Percentiles rank a stretch among this genome's conserved stretches.
Evolutionary conservation across 2,329 filamentous ascomycete species (phyloP).

Genomic region (Plectosphaerella sp.): DNA sequence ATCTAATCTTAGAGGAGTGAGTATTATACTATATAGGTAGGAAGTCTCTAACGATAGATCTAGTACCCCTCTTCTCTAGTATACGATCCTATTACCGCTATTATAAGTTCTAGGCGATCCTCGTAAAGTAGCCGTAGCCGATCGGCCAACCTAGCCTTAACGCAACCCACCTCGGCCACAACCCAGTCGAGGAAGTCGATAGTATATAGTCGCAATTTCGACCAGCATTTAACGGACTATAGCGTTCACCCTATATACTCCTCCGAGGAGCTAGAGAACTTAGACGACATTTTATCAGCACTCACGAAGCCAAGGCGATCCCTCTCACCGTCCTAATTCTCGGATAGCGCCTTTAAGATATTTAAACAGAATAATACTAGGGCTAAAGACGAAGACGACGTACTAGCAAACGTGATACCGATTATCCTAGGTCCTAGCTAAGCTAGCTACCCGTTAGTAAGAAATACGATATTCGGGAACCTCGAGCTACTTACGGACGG

Average conservation of each 20-base stretch:
- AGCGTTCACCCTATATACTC: conserved; percentile 21
- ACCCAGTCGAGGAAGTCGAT: conserved; percentile 13
- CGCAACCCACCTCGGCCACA: no score
- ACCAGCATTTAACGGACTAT: conserved; percentile 29
- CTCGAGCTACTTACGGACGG: conserved; percentile 28
- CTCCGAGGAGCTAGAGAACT: conserved; percentile 19
- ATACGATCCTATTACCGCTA: neutral
- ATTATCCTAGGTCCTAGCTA: conserved; percentile 17
- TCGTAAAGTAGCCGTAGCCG: conserved; percentile 2
- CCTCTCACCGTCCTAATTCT: conserved; percentile 29
- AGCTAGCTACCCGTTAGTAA: neutral
- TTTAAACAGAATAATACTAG: conserved; percentile 21
- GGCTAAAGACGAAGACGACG: conserved; percentile 27
- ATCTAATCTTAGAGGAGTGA: conserved; percentile 16
- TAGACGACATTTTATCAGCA: no score
- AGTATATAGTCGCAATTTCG: conserved; percentile 27
- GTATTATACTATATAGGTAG: neutral
- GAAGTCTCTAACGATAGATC: neutral
- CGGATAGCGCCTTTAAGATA: conserved; percentile 18
- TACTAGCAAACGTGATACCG: conserved; percentile 25
- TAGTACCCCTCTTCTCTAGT: neutral
- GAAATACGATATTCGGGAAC: conserved; percentile 25
- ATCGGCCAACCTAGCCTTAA: no score
- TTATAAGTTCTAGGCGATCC: conserved; percentile 10
- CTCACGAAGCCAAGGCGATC: no score